Evolutionary conservation across 805 yeast genomes (phyloP).

Genomic region (Suhomyces tanzawaensis): DNA sequence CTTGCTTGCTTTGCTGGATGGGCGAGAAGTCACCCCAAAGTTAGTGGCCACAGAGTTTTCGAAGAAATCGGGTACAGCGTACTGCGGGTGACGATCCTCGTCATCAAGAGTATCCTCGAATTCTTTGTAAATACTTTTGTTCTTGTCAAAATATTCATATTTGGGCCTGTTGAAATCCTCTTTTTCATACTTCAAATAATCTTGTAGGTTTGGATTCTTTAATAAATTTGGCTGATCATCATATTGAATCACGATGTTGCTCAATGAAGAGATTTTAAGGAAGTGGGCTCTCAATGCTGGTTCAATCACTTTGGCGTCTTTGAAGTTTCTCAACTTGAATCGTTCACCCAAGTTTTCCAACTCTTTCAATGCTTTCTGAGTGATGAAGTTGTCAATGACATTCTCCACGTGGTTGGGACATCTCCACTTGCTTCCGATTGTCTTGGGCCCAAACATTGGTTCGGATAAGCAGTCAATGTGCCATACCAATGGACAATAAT

Average conservation of each 20-base stretch:
- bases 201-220: conserved; percentile 23
- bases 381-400: conserved; percentile 35
- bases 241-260: conserved; percentile 31
- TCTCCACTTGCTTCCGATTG: conserved; percentile 79
- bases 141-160: conserved; percentile 8
- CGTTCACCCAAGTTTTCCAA: conserved; percentile 5
- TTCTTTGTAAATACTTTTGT: conserved; percentile 2
- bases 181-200: conserved; percentile 28
- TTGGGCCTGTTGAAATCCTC: conserved; percentile 19
- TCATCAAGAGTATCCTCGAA: conserved; percentile 12
- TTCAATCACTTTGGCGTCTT: conserved; percentile 52
- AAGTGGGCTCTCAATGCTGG: conserved; percentile 43
- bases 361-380: background rate
- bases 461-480: conserved; percentile 84
- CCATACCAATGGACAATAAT: conserved; percentile 80
- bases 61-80: conserved; percentile 30
- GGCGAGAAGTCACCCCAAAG: conserved; percentile 20
- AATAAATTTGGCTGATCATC: conserved; percentile 31
- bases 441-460: conserved; percentile 70
- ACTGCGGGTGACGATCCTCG: conserved; percentile 22
- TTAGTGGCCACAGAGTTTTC: conserved; percentile 17
- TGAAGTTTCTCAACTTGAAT: conserved; percentile 43
- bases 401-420: conserved; percentile 82
- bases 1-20: conserved; percentile 15
- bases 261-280: conserved; percentile 26